These are phyloP conservation scores for Annulohypoxylon truncatum DNA, from an alignment of 2,329 filamentous ascomycete species.

Conservation along the genomic window DNA sequence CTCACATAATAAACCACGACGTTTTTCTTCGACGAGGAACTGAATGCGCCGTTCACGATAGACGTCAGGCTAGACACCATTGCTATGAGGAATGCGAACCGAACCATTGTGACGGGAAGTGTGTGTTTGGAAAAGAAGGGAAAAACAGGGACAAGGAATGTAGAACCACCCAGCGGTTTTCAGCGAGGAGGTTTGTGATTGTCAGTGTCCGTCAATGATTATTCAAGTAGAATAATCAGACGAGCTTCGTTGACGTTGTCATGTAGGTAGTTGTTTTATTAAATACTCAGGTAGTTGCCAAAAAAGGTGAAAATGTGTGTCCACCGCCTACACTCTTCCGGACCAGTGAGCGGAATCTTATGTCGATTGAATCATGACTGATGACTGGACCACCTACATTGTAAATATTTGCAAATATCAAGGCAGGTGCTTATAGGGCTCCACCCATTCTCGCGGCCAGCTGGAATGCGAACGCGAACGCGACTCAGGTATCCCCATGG, in stretches of 20 bases:
- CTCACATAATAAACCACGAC: constrained; percentile 58
- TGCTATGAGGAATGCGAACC: constrained; percentile 28
- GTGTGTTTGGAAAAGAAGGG: neutral
- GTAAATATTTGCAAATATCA: constrained; percentile 5
- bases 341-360: neutral
- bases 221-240: neutral
- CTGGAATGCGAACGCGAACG: neutral
- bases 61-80: constrained; percentile 34
- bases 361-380: constrained; percentile 24
- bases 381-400: constrained; percentile 4
- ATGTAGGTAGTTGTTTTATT: constrained; percentile 14
- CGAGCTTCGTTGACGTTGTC: neutral
- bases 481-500: constrained; percentile 17
- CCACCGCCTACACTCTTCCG: constrained; percentile 1
- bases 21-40: constrained; percentile 52
- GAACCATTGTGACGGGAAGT: constrained; percentile 34
- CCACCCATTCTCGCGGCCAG: constrained; percentile 12
- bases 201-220: neutral
- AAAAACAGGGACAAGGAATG: neutral
- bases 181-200: neutral
- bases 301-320: neutral
- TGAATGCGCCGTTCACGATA: constrained; percentile 45
- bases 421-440: neutral
- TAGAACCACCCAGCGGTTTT: neutral
- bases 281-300: neutral